Conservation (phyloP, 225 moss, liverwort and hornwort genomes). For the Neckera pumila region DNA sequence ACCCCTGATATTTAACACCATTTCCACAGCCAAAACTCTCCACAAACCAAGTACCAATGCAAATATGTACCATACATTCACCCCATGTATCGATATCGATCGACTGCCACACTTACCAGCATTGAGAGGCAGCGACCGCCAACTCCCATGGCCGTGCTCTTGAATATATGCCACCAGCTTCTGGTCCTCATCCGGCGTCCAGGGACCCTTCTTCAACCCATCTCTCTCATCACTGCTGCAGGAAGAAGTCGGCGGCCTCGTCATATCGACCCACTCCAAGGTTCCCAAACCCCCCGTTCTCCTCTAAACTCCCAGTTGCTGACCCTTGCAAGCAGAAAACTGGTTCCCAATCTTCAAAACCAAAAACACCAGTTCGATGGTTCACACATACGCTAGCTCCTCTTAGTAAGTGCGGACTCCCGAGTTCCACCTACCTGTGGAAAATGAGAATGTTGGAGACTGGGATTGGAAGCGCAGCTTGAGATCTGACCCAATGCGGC, state of each 20-base stretch:
- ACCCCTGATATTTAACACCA: not conserved
- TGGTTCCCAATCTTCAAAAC: not conserved
- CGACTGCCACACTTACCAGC: conserved; percentile 4
- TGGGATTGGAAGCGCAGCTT: not conserved
- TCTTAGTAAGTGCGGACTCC: not conserved
- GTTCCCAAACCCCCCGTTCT: too few relatives aligned
- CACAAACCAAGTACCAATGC: not conserved
- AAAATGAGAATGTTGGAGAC: not conserved
- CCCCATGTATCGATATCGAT: not conserved
- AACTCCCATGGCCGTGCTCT: conserved; percentile 32
- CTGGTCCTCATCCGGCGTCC: conserved; percentile 48
- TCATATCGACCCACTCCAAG: conserved; percentile 1
- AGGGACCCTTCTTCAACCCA: conserved; percentile 47
- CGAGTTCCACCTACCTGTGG: not conserved
- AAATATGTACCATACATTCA: not conserved
- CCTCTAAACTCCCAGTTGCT: not conserved
- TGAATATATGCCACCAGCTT: conserved; percentile 33
- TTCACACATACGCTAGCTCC: not conserved
- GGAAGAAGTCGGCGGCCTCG: conserved; percentile 15
- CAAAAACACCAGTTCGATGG: not conserved
- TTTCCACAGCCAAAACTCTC: not conserved
- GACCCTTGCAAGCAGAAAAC: not conserved
- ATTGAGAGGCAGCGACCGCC: conserved; percentile 42
- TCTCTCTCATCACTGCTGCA: conserved; percentile 19
- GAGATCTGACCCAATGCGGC: not conserved